Conservation (phyloP, 805 yeast genomes). For the Teunomyces atbi region DNA sequence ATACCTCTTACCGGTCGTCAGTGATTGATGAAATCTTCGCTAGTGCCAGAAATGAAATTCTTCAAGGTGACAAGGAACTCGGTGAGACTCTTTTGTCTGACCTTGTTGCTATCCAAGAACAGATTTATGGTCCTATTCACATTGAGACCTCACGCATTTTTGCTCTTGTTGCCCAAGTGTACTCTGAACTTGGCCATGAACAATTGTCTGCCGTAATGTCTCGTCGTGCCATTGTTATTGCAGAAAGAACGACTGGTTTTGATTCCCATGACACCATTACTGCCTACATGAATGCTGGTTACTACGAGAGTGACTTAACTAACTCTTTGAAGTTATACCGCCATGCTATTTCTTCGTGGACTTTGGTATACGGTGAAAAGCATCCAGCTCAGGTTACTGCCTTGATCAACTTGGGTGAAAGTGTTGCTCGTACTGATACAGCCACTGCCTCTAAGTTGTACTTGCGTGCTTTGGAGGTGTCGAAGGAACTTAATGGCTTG, state of each 20-base stretch:
- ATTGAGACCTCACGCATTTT: conserved; percentile 74
- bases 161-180: conserved; percentile 62
- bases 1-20: conserved; percentile 61
- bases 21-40: conserved; percentile 75
- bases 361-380: conserved; percentile 51
- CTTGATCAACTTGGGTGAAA: conserved; percentile 56
- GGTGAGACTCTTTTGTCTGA: conserved; percentile 69
- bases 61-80: conserved; percentile 44
- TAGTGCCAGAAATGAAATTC: conserved; percentile 49
- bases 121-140: conserved; percentile 78
- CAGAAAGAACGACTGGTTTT: conserved; percentile 78
- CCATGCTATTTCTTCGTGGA: conserved; percentile 61
- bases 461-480: conserved; percentile 50
- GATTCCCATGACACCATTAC: conserved; percentile 78
- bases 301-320: conserved; percentile 59
- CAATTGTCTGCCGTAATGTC: conserved; percentile 62
- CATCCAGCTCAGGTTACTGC: conserved; percentile 74
- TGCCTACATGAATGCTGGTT: conserved; percentile 71
- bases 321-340: conserved; percentile 63
- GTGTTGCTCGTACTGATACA: conserved; percentile 54
- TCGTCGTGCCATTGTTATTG: conserved; percentile 66
- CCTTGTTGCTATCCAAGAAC: conserved; percentile 71
- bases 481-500: conserved; percentile 53
- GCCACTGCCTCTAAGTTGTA: conserved; percentile 53
- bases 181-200: conserved; percentile 55